phyloP scores from a whole-genome alignment of 129 eudicot genomes.

The Smallanthus sonchifolius region DNA sequence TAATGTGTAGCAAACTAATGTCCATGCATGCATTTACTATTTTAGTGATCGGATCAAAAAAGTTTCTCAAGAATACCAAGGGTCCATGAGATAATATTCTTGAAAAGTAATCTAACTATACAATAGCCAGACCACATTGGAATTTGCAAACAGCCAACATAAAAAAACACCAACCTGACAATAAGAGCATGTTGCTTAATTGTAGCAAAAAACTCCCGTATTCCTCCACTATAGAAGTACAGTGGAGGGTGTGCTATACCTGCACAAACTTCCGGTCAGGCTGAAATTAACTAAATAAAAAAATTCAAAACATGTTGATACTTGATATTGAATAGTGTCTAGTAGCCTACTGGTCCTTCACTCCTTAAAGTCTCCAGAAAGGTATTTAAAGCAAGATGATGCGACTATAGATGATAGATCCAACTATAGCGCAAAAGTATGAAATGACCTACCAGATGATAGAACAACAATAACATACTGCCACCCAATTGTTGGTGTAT shows the following conservation, averaged over 20 bases:
- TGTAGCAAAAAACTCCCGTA: slow-evolving; percentile 77
- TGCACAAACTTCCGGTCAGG: slow-evolving; percentile 34
- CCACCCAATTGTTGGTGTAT: slow-evolving; percentile 97
- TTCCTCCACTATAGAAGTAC: slow-evolving; percentile 97
- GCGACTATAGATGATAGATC: not conserved
- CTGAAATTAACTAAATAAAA: slow-evolving; percentile 6
- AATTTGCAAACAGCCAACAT: not conserved
- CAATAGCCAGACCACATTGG: not conserved
- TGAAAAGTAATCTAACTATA: not conserved
- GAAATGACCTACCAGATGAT: slow-evolving; percentile 63
- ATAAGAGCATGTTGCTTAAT: slow-evolving; percentile 74
- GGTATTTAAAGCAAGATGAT: not conserved
- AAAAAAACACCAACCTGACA: slow-evolving; percentile 52
- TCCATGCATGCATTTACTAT: slow-evolving; percentile 2
- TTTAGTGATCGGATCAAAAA: not conserved
- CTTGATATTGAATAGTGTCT: not conserved
- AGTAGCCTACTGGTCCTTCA: not conserved
- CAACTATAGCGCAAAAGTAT: slow-evolving; percentile 3
- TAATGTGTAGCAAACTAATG: not conserved
- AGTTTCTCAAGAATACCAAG: not conserved
- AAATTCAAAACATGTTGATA: not conserved
- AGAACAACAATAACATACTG: slow-evolving; percentile 84
- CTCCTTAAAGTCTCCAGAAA: not conserved
- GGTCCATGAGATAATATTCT: not conserved
- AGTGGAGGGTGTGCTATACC: slow-evolving; percentile 97